These are phyloP conservation scores for Botrytis fragariae DNA, from an alignment of 2,329 filamentous ascomycete genomes.

Conservation along the genomic window DNA sequence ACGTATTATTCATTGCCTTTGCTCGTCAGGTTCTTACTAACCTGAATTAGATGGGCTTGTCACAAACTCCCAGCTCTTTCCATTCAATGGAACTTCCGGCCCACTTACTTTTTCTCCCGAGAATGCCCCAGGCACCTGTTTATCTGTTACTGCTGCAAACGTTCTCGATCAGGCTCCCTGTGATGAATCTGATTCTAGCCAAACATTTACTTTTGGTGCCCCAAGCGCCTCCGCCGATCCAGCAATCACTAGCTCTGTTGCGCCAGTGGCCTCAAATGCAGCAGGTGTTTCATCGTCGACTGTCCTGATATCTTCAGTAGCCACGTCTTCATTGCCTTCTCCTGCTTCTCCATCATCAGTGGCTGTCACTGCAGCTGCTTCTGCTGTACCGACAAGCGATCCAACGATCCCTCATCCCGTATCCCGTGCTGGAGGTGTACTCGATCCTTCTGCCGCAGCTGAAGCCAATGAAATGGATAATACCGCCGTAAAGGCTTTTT, in stretches of 20 bases:
- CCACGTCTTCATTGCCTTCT: not conserved
- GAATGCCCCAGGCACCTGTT: constrained; percentile 46
- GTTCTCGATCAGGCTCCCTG: constrained; percentile 45
- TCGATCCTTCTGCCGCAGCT: constrained; percentile 30
- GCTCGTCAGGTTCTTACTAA: not conserved
- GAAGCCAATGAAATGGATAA: constrained; percentile 45
- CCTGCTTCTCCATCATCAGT: not conserved
- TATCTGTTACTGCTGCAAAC: constrained; percentile 42
- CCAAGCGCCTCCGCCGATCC: constrained; percentile 13
- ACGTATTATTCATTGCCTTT: not conserved
- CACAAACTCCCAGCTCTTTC: constrained; percentile 20
- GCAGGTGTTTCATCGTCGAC: not conserved
- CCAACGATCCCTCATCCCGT: constrained; percentile 1
- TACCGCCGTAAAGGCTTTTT: constrained; percentile 45
- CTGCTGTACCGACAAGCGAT: not conserved
- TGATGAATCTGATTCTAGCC: constrained; percentile 40
- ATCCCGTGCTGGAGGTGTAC: constrained; percentile 14
- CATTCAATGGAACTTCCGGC: constrained; percentile 29
- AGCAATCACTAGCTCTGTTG: not conserved
- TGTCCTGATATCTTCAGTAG: not conserved
- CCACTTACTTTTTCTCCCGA: constrained; percentile 45
- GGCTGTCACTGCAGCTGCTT: not conserved
- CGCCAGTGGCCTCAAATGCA: not conserved
- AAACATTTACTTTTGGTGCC: constrained; percentile 42
- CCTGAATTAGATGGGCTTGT: not conserved